These are phyloP conservation scores for Pythium brachiatum DNA, from an alignment of 352 stramenopile genomes.

Conservation along the genomic window DNA sequence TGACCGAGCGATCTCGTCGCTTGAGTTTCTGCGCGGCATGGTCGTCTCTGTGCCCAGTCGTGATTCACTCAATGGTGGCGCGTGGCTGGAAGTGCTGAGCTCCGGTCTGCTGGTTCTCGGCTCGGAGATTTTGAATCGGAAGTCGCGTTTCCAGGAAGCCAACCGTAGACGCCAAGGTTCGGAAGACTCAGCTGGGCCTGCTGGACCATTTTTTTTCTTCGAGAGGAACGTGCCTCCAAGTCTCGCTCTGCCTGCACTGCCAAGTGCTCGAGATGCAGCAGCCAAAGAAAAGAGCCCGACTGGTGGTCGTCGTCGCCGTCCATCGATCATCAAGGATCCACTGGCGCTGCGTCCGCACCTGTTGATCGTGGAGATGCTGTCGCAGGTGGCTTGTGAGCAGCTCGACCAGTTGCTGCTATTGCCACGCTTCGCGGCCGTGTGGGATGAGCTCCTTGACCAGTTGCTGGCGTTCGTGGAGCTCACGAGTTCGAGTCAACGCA, in stretches of 20 bases:
- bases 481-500: conserved; percentile 37
- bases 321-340: conserved; percentile 61
- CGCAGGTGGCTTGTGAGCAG: conserved; percentile 59
- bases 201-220: conserved; percentile 47
- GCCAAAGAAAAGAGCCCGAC: conserved; percentile 4
- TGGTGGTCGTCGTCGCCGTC: conserved; percentile 30
- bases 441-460: conserved; percentile 52
- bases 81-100: conserved; percentile 62
- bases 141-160: conserved; percentile 29
- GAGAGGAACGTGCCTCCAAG: conserved; percentile 39
- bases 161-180: conserved; percentile 3
- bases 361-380: conserved; percentile 58
- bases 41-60: conserved; percentile 33
- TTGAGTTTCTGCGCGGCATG: conserved; percentile 60
- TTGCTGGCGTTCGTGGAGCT: conserved; percentile 53
- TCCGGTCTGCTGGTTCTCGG: conserved; percentile 57
- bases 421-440: conserved; percentile 44
- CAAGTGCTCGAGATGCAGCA: not conserved
- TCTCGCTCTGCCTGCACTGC: not conserved
- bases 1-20: conserved; percentile 38
- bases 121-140: conserved; percentile 48
- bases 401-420: conserved; percentile 43
- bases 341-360: conserved; percentile 54
- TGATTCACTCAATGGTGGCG: conserved; percentile 33
- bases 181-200: conserved; percentile 5